Evolutionary conservation across 2,329 filamentous ascomycete species (phyloP).

Genomic region (Ambrosiella cleistominuta): DNA sequence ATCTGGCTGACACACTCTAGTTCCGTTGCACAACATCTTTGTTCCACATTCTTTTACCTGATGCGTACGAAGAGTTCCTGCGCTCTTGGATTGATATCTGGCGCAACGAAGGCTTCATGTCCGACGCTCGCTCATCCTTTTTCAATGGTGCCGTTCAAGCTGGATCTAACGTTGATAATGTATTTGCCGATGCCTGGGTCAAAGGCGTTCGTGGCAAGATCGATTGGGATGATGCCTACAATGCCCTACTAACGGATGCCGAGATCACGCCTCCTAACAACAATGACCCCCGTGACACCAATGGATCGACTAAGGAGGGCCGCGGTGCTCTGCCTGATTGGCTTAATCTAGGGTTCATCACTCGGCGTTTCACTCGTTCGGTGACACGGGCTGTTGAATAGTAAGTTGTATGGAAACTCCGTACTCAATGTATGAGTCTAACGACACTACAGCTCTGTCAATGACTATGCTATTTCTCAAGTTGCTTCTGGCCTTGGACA

Average conservation of each 20-base stretch:
- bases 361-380: constrained; percentile 40
- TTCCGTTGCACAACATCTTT: constrained; percentile 49
- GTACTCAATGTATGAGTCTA: neutral
- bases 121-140: constrained; percentile 49
- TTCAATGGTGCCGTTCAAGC: constrained; percentile 53
- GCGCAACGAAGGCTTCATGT: constrained; percentile 45
- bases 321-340: constrained; percentile 53
- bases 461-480: constrained; percentile 51
- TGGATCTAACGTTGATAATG: constrained; percentile 53
- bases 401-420: constrained; percentile 16
- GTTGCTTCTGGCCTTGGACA: constrained; percentile 42
- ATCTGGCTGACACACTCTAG: constrained; percentile 12
- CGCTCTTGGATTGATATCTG: constrained; percentile 52
- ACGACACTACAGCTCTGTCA: constrained; percentile 27
- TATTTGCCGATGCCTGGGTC: constrained; percentile 54
- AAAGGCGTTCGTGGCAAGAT: constrained; percentile 47
- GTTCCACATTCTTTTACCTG: constrained; percentile 46
- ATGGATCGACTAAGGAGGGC: constrained; percentile 49
- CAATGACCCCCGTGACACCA: constrained; percentile 35
- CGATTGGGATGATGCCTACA: constrained; percentile 45
- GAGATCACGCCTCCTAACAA: constrained; percentile 44
- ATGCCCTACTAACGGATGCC: constrained; percentile 49
- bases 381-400: constrained; percentile 52
- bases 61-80: constrained; percentile 45
- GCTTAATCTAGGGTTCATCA: constrained; percentile 47